Evolutionary conservation across 2,329 filamentous ascomycete species (phyloP).

Genomic region (Arachnomyces sp.): DNA sequence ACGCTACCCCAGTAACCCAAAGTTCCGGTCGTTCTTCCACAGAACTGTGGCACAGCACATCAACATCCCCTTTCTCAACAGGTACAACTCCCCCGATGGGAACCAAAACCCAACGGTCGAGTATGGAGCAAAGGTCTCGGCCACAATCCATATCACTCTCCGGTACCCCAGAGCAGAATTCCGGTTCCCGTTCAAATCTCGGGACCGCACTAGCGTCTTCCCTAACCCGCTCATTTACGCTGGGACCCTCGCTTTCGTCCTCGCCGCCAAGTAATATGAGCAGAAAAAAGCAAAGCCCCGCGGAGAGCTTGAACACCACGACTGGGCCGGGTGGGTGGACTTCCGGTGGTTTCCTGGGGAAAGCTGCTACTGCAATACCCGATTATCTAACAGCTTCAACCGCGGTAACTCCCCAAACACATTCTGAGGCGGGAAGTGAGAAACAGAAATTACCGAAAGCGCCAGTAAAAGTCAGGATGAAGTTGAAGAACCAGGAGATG

Average conservation of each 20-base stretch:
- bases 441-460: constrained; percentile 22
- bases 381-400: constrained; percentile 24
- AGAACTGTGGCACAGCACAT: constrained; percentile 42
- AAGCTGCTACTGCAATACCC: constrained; percentile 20
- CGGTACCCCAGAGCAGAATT: constrained; percentile 34
- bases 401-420: constrained; percentile 23
- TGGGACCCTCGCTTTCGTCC: constrained; percentile 35
- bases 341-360: constrained; percentile 15
- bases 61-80: constrained; percentile 45
- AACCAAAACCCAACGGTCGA: constrained; percentile 33
- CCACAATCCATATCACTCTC: constrained; percentile 33
- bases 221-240: constrained; percentile 37
- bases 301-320: constrained; percentile 26
- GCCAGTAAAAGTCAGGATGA: constrained; percentile 36
- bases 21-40: constrained; percentile 44
- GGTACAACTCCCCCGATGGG: constrained; percentile 44
- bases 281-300: constrained; percentile 31
- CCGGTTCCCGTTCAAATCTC: constrained; percentile 31
- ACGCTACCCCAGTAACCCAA: constrained; percentile 26
- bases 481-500: constrained; percentile 48
- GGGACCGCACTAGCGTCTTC: constrained; percentile 37
- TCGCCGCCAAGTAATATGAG: constrained; percentile 26
- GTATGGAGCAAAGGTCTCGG: constrained; percentile 34
- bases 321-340: constrained; percentile 23
- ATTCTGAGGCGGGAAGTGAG: constrained; percentile 33